These are phyloP conservation scores for Chenopodium formosanum DNA, from an alignment of 148 eudicot genomes.

Conservation along the genomic window DNA sequence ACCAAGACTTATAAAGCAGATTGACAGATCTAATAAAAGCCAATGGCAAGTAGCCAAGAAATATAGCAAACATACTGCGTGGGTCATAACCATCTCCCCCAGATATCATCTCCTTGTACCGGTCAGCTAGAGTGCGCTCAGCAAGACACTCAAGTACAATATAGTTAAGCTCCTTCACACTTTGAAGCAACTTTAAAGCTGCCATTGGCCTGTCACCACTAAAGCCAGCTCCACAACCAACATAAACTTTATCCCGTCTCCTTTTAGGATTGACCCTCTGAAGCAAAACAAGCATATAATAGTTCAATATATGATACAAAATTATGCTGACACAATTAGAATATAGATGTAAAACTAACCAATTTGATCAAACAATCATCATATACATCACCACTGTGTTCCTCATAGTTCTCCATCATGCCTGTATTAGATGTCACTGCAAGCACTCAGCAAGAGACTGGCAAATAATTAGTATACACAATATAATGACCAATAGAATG, in stretches of 20 bases:
- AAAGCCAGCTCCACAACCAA: constrained; percentile 99
- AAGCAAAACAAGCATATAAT: constrained; percentile 21
- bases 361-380: constrained; percentile 38
- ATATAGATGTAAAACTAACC: constrained; percentile 37
- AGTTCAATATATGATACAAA: neutral
- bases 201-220: constrained; percentile 91
- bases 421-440: constrained; percentile 10
- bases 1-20: neutral
- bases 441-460: neutral
- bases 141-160: constrained; percentile 95
- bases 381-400: constrained; percentile 19
- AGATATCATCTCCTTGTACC: constrained; percentile 53
- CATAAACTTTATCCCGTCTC: constrained; percentile 69
- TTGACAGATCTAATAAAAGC: neutral
- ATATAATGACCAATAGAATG: neutral
- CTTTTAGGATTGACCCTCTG: constrained; percentile 64
- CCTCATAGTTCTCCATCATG: constrained; percentile 26
- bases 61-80: constrained; percentile 58
- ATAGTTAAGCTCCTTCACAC: constrained; percentile 76
- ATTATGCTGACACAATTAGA: neutral
- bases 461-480: neutral
- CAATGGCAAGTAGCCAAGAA: constrained; percentile 11
- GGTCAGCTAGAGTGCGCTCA: constrained; percentile 93
- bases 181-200: constrained; percentile 84
- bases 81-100: constrained; percentile 92